phyloP scores from a whole-genome alignment of 371 early-diverging fungal genomes.

The Zychaea mexicana region DNA sequence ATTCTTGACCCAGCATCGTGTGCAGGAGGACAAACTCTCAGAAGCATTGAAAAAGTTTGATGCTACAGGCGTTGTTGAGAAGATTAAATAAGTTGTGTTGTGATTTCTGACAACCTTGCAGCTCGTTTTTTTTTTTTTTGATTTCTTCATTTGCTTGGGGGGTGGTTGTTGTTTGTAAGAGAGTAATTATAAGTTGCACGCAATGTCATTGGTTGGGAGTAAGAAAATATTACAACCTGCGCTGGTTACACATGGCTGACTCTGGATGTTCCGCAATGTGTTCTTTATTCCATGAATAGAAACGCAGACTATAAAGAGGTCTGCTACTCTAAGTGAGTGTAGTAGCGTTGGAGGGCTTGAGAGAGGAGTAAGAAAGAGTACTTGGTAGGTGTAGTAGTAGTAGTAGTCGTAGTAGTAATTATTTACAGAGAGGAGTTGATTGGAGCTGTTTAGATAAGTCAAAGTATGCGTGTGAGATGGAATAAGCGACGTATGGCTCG shows the following conservation, averaged over 20 bases:
- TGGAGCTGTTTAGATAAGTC: too few species aligned
- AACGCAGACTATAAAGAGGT: too few species aligned
- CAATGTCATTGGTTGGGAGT: neutral
- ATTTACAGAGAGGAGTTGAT: too few species aligned
- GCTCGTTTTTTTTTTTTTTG: neutral
- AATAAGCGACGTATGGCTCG: too few species aligned
- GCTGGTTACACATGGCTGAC: neutral
- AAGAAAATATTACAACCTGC: neutral
- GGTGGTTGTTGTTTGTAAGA: too few species aligned
- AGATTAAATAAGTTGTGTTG: constrained; percentile 2
- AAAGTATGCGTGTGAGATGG: neutral
- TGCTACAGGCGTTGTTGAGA: constrained; percentile 33
- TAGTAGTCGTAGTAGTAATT: neutral
- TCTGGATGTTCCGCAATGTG: too few species aligned
- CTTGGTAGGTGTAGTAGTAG: neutral
- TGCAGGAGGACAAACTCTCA: constrained; percentile 41
- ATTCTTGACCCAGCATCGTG: constrained; percentile 49
- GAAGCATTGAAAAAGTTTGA: constrained; percentile 39
- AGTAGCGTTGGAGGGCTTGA: too few species aligned
- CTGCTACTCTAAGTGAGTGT: neutral
- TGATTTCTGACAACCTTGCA: neutral
- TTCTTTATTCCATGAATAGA: neutral
- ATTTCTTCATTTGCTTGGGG: too few species aligned
- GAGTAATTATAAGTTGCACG: too few species aligned
- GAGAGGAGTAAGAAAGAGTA: neutral